Conservation (phyloP, 257 asterid species). For the Solanum pennellii region DNA sequence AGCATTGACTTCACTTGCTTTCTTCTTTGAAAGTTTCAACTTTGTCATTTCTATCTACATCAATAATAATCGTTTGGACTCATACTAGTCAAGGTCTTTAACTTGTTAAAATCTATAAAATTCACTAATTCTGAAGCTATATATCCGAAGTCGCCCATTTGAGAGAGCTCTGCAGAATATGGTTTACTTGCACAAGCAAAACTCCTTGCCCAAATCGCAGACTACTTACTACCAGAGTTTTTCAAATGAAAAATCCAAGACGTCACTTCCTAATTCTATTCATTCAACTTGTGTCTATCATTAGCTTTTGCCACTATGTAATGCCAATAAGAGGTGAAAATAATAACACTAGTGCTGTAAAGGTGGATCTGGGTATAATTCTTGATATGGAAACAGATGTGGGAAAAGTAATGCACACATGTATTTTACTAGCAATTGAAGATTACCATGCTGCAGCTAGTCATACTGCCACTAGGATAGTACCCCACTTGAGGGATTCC, state of each 20-base stretch:
- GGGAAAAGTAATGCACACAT: slow-evolving; percentile 17
- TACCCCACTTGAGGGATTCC: slow-evolving; percentile 27
- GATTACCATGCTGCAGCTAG: slow-evolving; percentile 18
- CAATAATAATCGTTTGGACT: too few relatives aligned
- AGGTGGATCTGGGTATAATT: slow-evolving; percentile 29
- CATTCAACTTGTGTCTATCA: not conserved
- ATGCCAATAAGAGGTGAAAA: not conserved
- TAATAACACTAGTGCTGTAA: not conserved
- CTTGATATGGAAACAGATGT: slow-evolving; percentile 14
- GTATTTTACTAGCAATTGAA: slow-evolving; percentile 26
- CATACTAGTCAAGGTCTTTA: too few relatives aligned
- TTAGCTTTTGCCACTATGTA: not conserved
- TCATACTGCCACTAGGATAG: slow-evolving; percentile 9
- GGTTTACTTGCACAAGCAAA: not conserved
- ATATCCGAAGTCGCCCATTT: too few relatives aligned
- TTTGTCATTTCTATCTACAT: too few relatives aligned
- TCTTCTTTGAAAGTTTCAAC: too few relatives aligned
- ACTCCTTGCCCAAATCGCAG: not conserved
- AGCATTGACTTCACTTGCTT: too few relatives aligned
- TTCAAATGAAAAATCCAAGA: slow-evolving; percentile 9
- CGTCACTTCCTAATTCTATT: not conserved
- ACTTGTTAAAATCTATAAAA: too few relatives aligned
- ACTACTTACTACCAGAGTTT: not conserved
- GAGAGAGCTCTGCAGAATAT: too few relatives aligned
- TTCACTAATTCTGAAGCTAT: too few relatives aligned